Conservation (phyloP, 106 monocot species). For the Triglochin maritima region DNA sequence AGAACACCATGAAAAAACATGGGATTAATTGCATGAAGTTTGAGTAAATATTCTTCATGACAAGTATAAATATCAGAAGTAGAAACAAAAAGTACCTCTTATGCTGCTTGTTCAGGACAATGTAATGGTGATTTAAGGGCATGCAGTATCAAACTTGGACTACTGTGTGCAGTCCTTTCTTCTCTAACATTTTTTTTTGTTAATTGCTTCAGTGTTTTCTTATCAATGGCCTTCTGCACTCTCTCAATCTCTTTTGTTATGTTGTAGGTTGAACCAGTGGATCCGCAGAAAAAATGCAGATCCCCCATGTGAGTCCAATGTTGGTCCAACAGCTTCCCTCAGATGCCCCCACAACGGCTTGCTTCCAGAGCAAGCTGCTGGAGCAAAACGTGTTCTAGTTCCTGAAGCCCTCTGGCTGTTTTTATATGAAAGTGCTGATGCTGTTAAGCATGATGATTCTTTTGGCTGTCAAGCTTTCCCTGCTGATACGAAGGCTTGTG, state of each 20-base stretch:
- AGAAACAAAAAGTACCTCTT: no score
- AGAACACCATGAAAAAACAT: no score
- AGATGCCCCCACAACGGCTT: constrained; percentile 71
- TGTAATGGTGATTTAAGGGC: no score
- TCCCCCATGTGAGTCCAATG: constrained; percentile 56
- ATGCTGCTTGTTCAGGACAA: no score
- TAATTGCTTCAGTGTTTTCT: no score
- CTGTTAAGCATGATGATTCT: constrained; percentile 39
- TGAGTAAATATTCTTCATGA: no score
- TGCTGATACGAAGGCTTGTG: constrained; percentile 52
- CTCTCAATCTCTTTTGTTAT: not conserved
- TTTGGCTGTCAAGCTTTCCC: constrained; percentile 41
- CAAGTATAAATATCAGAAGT: no score
- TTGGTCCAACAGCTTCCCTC: constrained; percentile 79
- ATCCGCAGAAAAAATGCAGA: constrained; percentile 74
- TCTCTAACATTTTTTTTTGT: no score
- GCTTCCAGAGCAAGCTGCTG: constrained; percentile 76
- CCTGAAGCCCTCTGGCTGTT: constrained; percentile 83
- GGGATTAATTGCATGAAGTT: no score
- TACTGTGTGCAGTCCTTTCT: no score
- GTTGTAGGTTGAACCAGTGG: constrained; percentile 77
- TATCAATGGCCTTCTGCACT: no score
- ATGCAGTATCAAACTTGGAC: no score
- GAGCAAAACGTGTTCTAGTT: constrained; percentile 70
- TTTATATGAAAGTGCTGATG: constrained; percentile 47